Percentiles rank a stretch among this genome's conserved stretches.
phyloP scores from a whole-genome alignment of 169 alveolate species.

The Condylostoma magnum region DNA sequence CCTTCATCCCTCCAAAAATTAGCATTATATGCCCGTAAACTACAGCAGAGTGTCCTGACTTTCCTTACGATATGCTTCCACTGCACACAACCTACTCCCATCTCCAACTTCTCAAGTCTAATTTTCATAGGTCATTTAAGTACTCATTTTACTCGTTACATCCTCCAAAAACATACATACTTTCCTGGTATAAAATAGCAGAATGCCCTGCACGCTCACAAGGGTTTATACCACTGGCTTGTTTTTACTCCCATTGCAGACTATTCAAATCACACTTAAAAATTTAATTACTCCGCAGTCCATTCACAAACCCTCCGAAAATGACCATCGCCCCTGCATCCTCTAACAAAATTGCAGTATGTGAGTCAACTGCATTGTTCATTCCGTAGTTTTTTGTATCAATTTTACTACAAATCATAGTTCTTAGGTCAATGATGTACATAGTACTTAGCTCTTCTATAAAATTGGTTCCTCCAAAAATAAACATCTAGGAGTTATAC shows the following conservation, averaged over 20 bases:
- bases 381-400: background rate
- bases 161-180: slow-evolving; percentile 59
- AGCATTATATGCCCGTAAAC: slow-evolving; percentile 58
- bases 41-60: slow-evolving; percentile 84
- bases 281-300: slow-evolving; percentile 33
- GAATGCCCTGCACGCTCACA: slow-evolving; percentile 62
- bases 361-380: slow-evolving; percentile 57
- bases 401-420: slow-evolving; percentile 28
- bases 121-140: slow-evolving; percentile 48
- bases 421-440: slow-evolving; percentile 26
- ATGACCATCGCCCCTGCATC: slow-evolving; percentile 70
- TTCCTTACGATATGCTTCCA: slow-evolving; percentile 63
- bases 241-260: slow-evolving; percentile 29
- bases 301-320: slow-evolving; percentile 67
- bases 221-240: slow-evolving; percentile 34
- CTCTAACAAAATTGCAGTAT: slow-evolving; percentile 60
- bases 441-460: slow-evolving; percentile 41
- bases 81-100: slow-evolving; percentile 42
- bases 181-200: slow-evolving; percentile 40
- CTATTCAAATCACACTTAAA: slow-evolving; percentile 25
- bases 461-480: slow-evolving; percentile 78
- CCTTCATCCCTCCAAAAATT: slow-evolving; percentile 85
- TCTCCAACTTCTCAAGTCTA: slow-evolving; percentile 18
- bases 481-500: slow-evolving; percentile 50
- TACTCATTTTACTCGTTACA: slow-evolving; percentile 56